Percentiles rank a stretch among this genome's conserved stretches.
These are phyloP conservation scores for Penicillium sumatraense DNA, from an alignment of 2,329 filamentous ascomycete genomes.

Conservation along the genomic window DNA sequence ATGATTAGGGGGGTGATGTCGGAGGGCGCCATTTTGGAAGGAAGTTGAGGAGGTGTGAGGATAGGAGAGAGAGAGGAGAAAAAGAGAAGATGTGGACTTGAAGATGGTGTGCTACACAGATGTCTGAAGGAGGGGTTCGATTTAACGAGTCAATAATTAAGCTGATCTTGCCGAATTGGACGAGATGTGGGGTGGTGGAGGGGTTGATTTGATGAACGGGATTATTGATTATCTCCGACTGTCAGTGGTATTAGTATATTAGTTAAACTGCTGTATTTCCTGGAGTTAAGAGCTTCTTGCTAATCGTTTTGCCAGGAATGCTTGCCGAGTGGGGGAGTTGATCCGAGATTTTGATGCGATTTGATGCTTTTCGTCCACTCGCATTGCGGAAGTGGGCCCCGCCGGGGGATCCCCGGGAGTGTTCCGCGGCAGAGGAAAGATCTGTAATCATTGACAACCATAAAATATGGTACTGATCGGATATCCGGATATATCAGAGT, in stretches of 20 bases:
- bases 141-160: conserved; percentile 8
- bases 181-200: background rate
- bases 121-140: conserved; percentile 6
- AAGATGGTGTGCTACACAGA: background rate
- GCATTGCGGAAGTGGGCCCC: background rate
- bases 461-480: background rate
- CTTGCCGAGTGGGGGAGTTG: conserved; percentile 19
- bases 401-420: background rate
- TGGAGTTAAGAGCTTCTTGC: no score
- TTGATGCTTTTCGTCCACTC: background rate
- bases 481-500: background rate
- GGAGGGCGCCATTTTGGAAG: conserved; percentile 16
- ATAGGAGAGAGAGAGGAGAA: background rate
- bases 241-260: no score
- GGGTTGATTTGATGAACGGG: background rate
- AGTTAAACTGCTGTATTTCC: background rate
- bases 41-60: background rate
- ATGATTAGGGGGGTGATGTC: conserved; percentile 46
- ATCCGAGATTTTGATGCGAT: background rate
- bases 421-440: background rate
- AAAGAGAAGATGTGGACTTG: background rate
- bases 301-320: conserved; percentile 12
- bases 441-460: background rate
- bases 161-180: conserved; percentile 16
- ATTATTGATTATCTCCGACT: conserved; percentile 11